phyloP scores from a whole-genome alignment of 140 eudicot species.

The Stevia rebaudiana region DNA sequence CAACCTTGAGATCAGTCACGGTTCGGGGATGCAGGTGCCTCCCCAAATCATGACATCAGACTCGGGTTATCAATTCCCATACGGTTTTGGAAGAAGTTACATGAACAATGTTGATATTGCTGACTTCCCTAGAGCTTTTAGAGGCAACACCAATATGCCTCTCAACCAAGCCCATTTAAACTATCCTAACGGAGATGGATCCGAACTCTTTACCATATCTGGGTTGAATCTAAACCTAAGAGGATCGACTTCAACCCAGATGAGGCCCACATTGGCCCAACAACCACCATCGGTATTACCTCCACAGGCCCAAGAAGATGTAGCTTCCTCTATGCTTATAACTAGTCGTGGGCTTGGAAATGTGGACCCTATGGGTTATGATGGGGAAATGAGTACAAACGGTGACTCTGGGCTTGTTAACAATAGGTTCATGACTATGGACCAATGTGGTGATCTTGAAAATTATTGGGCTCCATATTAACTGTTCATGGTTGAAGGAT shows the following conservation, averaged over 20 bases:
- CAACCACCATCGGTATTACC: slow-evolving; percentile 31
- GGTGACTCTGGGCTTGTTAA: slow-evolving; percentile 26
- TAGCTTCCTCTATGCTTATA: slow-evolving; percentile 34
- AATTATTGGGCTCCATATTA: slow-evolving; percentile 57
- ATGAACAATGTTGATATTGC: slow-evolving; percentile 41
- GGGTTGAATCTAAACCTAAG: slow-evolving; percentile 69
- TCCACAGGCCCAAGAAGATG: slow-evolving; percentile 34
- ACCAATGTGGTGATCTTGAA: slow-evolving; percentile 49
- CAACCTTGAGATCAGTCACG: slow-evolving; percentile 45
- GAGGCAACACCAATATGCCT: slow-evolving; percentile 41
- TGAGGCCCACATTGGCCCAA: slow-evolving; percentile 19
- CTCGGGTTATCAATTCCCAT: slow-evolving; percentile 35
- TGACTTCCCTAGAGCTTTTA: slow-evolving; percentile 39
- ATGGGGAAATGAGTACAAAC: slow-evolving; percentile 37
- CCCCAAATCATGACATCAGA: slow-evolving; percentile 43
- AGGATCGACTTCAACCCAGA: slow-evolving; percentile 36
- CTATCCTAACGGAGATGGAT: slow-evolving; percentile 36
- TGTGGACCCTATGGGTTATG: slow-evolving; percentile 29
- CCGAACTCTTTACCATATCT: slow-evolving; percentile 53
- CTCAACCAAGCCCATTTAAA: slow-evolving; percentile 36
- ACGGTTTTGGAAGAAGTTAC: slow-evolving; percentile 38
- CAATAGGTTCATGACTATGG: slow-evolving; percentile 54
- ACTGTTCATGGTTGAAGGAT: background rate
- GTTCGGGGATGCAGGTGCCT: slow-evolving; percentile 28
- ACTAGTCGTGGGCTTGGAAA: slow-evolving; percentile 25